A percentile compares a stretch with the other conserved stretches of the same genome.
These are phyloP conservation scores for Raddia guianensis DNA, from an alignment of 176 grass and related monocot species.

Conservation along the genomic window DNA sequence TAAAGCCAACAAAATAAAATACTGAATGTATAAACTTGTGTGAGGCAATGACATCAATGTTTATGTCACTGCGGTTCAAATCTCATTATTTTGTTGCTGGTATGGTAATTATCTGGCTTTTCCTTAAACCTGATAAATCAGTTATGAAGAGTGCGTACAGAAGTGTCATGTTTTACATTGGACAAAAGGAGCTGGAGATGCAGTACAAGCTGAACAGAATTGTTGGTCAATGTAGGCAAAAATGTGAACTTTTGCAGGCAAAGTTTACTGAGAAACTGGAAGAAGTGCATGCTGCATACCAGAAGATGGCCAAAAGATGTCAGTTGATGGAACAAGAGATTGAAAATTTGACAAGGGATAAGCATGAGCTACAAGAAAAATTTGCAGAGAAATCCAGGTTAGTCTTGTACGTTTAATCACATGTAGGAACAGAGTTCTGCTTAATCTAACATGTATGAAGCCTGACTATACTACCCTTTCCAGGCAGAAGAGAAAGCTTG, in stretches of 20 bases:
- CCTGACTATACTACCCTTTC: constrained; percentile 17
- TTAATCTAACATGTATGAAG: constrained; percentile 21
- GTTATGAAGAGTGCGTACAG: constrained; percentile 90
- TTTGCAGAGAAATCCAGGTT: constrained; percentile 95
- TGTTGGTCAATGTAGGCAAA: constrained; percentile 73
- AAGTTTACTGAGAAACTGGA: constrained; percentile 93
- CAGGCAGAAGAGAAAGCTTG: constrained; percentile 95
- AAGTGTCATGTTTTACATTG: constrained; percentile 91
- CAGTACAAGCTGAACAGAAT: constrained; percentile 89
- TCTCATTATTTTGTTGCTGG: constrained; percentile 5
- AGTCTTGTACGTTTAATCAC: constrained; percentile 14
- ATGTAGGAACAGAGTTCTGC: constrained; percentile 17
- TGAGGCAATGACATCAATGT: constrained; percentile 34
- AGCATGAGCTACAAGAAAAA: constrained; percentile 94
- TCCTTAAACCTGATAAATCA: constrained; percentile 51
- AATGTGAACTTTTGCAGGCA: constrained; percentile 80
- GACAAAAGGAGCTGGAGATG: constrained; percentile 94
- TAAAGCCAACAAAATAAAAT: constrained; percentile 19
- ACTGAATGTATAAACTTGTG: not conserved
- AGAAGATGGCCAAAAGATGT: constrained; percentile 89
- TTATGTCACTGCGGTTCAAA: constrained; percentile 27
- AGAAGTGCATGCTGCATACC: constrained; percentile 76
- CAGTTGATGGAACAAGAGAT: constrained; percentile 84
- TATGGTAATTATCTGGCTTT: constrained; percentile 9
- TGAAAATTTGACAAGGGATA: constrained; percentile 82